phyloP scores from a whole-genome alignment of 306 rosid genomes.

The Morella rubra region DNA sequence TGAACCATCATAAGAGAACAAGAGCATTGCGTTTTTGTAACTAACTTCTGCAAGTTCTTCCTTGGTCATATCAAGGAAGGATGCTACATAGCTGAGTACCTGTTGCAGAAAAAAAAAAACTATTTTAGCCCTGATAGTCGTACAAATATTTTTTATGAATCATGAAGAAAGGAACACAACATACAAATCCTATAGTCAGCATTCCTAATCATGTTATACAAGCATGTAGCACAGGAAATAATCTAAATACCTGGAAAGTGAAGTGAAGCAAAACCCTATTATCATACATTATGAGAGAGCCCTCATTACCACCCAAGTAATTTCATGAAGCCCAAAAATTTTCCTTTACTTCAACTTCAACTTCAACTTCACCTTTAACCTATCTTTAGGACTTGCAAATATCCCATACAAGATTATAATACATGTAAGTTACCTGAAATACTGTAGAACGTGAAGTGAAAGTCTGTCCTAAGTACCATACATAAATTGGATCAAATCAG shows the following conservation, averaged over 20 bases:
- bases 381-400: not conserved
- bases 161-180: not conserved
- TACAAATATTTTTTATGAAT: not conserved
- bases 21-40: constrained; percentile 4
- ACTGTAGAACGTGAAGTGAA: not conserved
- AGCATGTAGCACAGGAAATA: not conserved
- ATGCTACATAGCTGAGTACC: constrained; percentile 51
- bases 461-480: not conserved
- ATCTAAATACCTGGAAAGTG: not conserved
- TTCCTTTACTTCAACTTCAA: not conserved
- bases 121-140: not conserved
- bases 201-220: not conserved
- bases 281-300: not conserved
- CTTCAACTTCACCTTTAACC: not conserved
- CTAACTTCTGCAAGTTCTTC: constrained; percentile 20
- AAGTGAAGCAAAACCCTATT: not conserved
- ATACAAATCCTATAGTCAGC: not conserved
- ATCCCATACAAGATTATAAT: not conserved
- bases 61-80: constrained; percentile 11
- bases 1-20: constrained; percentile 21
- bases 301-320: not conserved
- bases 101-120: constrained; percentile 7
- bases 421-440: not conserved
- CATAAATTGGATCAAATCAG: not conserved
- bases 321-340: not conserved